A percentile compares a stretch with the other conserved stretches of the same genome.
Evolutionary conservation across 352 stramenopile species (phyloP).

Genomic region (Phytopythium ostracodes): DNA sequence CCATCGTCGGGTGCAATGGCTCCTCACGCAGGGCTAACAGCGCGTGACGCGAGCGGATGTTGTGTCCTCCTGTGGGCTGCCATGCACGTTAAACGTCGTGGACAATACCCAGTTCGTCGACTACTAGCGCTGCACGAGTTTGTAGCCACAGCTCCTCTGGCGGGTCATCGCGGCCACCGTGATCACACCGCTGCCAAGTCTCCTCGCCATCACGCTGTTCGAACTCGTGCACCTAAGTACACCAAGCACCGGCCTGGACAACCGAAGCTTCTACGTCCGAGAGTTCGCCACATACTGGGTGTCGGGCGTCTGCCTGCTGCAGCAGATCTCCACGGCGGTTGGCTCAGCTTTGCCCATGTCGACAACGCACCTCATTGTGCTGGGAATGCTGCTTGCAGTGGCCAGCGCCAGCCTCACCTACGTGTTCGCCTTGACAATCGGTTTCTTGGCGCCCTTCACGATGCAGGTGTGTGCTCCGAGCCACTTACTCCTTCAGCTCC

Average conservation of each 20-base stretch:
- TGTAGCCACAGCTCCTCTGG: constrained; percentile 5
- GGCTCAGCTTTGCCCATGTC: constrained; percentile 10
- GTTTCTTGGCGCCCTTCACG: constrained; percentile 14
- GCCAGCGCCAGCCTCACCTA: constrained; percentile 6
- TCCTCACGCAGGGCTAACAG: too few relatives aligned
- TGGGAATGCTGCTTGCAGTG: constrained; percentile 8
- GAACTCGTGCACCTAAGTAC: constrained; percentile 13
- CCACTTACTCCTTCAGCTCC: constrained; percentile 10
- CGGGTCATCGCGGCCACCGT: constrained; percentile 4
- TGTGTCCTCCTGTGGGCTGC: too few relatives aligned
- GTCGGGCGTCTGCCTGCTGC: not conserved
- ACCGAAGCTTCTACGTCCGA: constrained; percentile 17
- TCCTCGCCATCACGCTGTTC: constrained; percentile 14
- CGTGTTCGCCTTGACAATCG: constrained; percentile 7
- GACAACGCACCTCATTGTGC: constrained; percentile 1
- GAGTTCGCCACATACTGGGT: constrained; percentile 6
- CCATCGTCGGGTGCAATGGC: too few relatives aligned
- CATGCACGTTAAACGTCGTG: too few relatives aligned
- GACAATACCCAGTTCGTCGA: too few relatives aligned
- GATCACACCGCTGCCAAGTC: constrained; percentile 13
- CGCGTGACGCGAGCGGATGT: too few relatives aligned
- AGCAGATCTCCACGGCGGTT: constrained; percentile 4
- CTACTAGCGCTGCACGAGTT: not conserved
- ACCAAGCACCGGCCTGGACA: constrained; percentile 7
- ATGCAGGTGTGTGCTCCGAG: constrained; percentile 10